phyloP scores from a whole-genome alignment of 352 stramenopile species.

The Phytophthora agathidicida region DNA sequence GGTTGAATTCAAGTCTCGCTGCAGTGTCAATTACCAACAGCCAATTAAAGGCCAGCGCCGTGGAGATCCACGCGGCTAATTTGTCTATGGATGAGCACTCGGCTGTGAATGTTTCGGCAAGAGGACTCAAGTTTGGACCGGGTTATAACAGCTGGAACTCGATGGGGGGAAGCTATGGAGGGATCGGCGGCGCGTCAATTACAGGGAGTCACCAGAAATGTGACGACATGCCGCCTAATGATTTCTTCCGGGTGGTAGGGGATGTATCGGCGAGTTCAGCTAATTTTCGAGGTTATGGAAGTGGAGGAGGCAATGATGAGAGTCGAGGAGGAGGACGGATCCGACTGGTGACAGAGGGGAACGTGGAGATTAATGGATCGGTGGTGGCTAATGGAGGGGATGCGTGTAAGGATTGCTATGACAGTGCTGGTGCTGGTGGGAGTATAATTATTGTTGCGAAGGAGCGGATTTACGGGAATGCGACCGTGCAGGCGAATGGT shows the following conservation, averaged over 20 bases:
- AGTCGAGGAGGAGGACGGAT: conserved; percentile 74
- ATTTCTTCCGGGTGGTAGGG: conserved; percentile 71
- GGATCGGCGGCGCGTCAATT: conserved; percentile 75
- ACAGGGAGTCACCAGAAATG: conserved; percentile 43
- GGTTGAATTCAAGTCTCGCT: conserved; percentile 38
- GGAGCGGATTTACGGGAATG: conserved; percentile 47
- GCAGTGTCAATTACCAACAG: conserved; percentile 55
- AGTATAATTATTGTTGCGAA: conserved; percentile 51
- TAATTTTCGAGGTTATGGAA: conserved; percentile 87
- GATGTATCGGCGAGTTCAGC: conserved; percentile 52
- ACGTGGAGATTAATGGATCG: conserved; percentile 66
- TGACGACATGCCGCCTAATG: conserved; percentile 57
- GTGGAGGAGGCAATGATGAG: conserved; percentile 66
- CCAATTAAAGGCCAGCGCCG: conserved; percentile 56
- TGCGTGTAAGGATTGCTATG: conserved; percentile 53
- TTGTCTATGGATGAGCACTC: conserved; percentile 54
- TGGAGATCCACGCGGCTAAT: conserved; percentile 56
- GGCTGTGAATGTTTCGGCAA: conserved; percentile 58
- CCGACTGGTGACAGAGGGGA: conserved; percentile 37
- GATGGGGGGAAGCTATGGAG: conserved; percentile 77
- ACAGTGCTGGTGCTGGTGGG: conserved; percentile 61
- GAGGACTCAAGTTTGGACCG: conserved; percentile 80
- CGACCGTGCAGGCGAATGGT: conserved; percentile 56
- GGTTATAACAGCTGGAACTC: conserved; percentile 78
- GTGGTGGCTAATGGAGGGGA: conserved; percentile 70